Base-by-base conservation (phyloP, 306 rosid genomes). In the Herpetospermum pedunculosum region DNA sequence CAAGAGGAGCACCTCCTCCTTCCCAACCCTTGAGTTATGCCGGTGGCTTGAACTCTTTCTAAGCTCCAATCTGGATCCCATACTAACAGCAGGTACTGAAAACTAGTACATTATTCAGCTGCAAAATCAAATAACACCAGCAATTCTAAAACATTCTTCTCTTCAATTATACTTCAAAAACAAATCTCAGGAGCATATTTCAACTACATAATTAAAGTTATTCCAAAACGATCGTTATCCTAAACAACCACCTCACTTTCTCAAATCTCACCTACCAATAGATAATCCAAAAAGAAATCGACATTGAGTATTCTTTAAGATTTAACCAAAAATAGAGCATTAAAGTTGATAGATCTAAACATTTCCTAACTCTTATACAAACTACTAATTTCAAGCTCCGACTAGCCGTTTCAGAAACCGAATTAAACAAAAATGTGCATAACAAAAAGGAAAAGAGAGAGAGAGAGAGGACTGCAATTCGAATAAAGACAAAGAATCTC, bases 31-130 rank as follows among this genome's bases (percentile, higher is more conserved):
- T 9, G 81, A 73, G 75, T 79, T 44, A 65, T 73, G 83, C 82
- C 76, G 82, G 83, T 65, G 75, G 60, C 76, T 87, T 44, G 86
- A 78, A 57, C 79, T 86, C 75, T 72, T 85, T 80, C 68, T 73
- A 25, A 72, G 84, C 53, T 80, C 88, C 75, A 81, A 69, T 77
- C 83, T 79, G 79, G 73, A 78, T 76, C 80, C 89, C 90, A 83
- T 90, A 47, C 76, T 84, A 50, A 50, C 75, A 75, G 80, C 76
- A 26, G 80, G 38, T 41, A 77, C 88, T 81, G 84, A 46, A 72
- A 62, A 71, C 73, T 80, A 75, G 71, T 73, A 72, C 78, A 41
- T 41, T 23, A 7, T 41, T 64, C 29, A 71, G 43, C 26, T 32
- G 80, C 67, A 75, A 50, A 70, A 77, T 25, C 78, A 82, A 86